Percentiles rank a stretch among this genome's conserved stretches.
Conservation (phyloP, 208 protist genomes). For the Leishmania arabica region DNA sequence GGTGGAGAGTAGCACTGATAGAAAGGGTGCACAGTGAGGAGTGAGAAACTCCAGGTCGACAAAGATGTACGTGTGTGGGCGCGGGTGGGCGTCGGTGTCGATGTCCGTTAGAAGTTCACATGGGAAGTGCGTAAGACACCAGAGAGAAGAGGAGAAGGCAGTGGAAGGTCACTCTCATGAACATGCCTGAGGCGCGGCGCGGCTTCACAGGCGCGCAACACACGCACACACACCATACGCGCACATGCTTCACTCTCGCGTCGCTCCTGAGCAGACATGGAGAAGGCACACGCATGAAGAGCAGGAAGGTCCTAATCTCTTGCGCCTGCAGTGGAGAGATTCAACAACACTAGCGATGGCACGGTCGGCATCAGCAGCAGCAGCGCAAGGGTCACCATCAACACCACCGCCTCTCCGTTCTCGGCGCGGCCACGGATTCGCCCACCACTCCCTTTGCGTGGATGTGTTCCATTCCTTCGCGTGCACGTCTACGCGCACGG, state of each 20-base stretch:
- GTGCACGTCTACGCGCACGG: not conserved
- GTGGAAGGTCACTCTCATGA: not conserved
- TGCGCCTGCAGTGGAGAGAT: not conserved
- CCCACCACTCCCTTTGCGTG: not conserved
- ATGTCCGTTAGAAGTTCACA: not conserved
- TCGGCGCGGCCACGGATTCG: not conserved
- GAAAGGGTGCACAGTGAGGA: not conserved
- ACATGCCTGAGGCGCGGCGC: not conserved
- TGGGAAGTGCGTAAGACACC: no score
- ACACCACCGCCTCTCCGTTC: not conserved
- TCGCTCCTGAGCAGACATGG: not conserved
- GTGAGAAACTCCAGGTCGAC: not conserved
- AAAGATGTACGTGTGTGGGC: constrained; percentile 1
- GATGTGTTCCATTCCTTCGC: not conserved
- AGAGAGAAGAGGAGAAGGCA: not conserved
- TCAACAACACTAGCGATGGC: not conserved
- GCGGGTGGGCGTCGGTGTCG: not conserved
- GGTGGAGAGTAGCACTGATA: not conserved
- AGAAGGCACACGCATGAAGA: not conserved
- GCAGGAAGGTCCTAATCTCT: not conserved
- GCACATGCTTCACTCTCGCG: not conserved
- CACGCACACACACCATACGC: not conserved
- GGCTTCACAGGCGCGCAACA: not conserved
- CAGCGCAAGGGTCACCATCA: not conserved
- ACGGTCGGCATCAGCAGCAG: not conserved